A percentile compares a stretch with the other conserved stretches of the same genome.
These are phyloP conservation scores for Lophium mytilinum DNA, from an alignment of 495 filamentous ascomycete species.

Conservation along the genomic window DNA sequence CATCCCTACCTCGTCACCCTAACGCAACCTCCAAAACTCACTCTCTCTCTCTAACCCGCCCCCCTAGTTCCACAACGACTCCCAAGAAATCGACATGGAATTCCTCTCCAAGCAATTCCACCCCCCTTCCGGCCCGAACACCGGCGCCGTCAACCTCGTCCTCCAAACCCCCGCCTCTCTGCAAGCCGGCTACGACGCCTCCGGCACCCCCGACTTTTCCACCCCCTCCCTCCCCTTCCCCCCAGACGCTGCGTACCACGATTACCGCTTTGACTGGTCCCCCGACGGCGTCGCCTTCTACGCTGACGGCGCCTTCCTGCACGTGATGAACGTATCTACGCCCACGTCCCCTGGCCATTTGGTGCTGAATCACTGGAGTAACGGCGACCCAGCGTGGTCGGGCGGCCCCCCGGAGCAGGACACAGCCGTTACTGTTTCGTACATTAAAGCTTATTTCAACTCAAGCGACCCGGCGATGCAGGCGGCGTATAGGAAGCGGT, in stretches of 20 bases:
- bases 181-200: slow-evolving; percentile 48
- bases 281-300: slow-evolving; percentile 53
- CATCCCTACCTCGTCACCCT: slow-evolving; percentile 1
- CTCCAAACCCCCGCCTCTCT: slow-evolving; percentile 54
- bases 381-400: slow-evolving; percentile 61
- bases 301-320: slow-evolving; percentile 49
- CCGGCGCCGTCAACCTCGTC: slow-evolving; percentile 60
- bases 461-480: slow-evolving; percentile 35
- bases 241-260: slow-evolving; percentile 53
- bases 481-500: slow-evolving; percentile 9
- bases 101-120: slow-evolving; percentile 54
- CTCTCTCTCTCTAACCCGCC: slow-evolving; percentile 1
- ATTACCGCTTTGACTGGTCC: slow-evolving; percentile 73
- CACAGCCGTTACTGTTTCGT: slow-evolving; percentile 51
- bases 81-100: slow-evolving; percentile 74
- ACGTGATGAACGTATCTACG: slow-evolving; percentile 46
- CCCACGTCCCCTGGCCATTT: slow-evolving; percentile 54
- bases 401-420: slow-evolving; percentile 56
- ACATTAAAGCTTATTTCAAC: slow-evolving; percentile 75
- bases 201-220: slow-evolving; percentile 45
- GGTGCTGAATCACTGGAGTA: slow-evolving; percentile 69
- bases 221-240: slow-evolving; percentile 51
- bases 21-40: too few species aligned
- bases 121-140: not conserved
- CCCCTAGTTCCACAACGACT: slow-evolving; percentile 61